Evolutionary conservation across 2,329 filamentous ascomycete species (phyloP).

Genomic region (Apiospora saccharicola): DNA sequence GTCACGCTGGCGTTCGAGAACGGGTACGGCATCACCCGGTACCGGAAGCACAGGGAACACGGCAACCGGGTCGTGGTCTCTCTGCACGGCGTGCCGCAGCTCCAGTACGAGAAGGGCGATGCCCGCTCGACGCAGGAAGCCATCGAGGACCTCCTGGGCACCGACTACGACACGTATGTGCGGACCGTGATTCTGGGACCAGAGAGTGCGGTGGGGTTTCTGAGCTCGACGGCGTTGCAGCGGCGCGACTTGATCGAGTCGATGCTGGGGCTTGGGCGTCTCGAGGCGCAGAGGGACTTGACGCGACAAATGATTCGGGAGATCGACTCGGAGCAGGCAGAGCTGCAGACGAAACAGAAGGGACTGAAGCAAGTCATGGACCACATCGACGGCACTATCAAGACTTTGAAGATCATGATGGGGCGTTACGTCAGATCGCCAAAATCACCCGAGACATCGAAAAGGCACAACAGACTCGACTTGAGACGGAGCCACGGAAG

Average conservation of each 20-base stretch:
- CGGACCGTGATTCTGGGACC: slow-evolving; percentile 43
- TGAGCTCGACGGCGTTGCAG: slow-evolving; percentile 38
- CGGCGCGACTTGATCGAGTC: slow-evolving; percentile 42
- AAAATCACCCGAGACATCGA: background rate
- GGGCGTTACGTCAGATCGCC: background rate
- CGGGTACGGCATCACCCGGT: slow-evolving; percentile 41
- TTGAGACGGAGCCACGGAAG: background rate
- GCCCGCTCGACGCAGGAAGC: slow-evolving; percentile 36
- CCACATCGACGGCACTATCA: slow-evolving; percentile 20
- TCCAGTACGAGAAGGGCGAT: slow-evolving; percentile 38
- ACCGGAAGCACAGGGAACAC: slow-evolving; percentile 38
- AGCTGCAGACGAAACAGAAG: background rate
- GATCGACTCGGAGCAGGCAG: slow-evolving; percentile 33
- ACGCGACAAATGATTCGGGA: slow-evolving; percentile 35
- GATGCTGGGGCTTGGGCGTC: slow-evolving; percentile 36
- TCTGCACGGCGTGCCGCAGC: slow-evolving; percentile 37
- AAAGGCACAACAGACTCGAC: background rate
- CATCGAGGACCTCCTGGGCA: slow-evolving; percentile 41
- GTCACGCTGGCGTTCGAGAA: slow-evolving; percentile 42
- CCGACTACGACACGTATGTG: slow-evolving; percentile 43
- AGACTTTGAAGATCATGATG: background rate
- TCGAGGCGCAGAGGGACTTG: slow-evolving; percentile 36
- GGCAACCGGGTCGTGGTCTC: slow-evolving; percentile 40
- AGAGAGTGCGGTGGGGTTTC: slow-evolving; percentile 42
- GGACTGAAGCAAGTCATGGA: background rate